Evolutionary conservation across 352 stramenopile species (phyloP).

Genomic region (Aphanomyces euteiches): DNA sequence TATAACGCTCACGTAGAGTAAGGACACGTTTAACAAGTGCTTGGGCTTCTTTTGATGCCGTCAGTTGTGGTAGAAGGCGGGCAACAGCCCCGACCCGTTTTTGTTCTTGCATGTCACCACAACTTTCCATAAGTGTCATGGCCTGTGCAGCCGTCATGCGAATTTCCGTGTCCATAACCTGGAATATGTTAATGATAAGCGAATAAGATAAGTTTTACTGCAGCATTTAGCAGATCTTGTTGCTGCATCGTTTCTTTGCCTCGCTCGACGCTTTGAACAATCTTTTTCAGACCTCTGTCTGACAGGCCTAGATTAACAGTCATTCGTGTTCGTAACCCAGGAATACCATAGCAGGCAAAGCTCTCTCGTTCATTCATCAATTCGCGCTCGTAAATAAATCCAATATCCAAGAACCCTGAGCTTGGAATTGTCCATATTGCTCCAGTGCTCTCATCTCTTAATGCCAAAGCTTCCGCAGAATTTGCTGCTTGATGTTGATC

Average conservation of each 20-base stretch:
- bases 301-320: slow-evolving; percentile 53
- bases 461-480: slow-evolving; percentile 18
- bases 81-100: slow-evolving; percentile 55
- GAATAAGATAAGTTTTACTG: slow-evolving; percentile 36
- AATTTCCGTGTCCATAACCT: slow-evolving; percentile 64
- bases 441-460: slow-evolving; percentile 55
- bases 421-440: slow-evolving; percentile 62
- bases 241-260: slow-evolving; percentile 59
- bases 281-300: slow-evolving; percentile 55
- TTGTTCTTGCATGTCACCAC: slow-evolving; percentile 53
- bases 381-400: slow-evolving; percentile 78
- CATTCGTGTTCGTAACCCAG: slow-evolving; percentile 46
- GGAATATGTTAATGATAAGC: not conserved
- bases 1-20: slow-evolving; percentile 61
- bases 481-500: slow-evolving; percentile 11
- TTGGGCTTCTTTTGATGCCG: slow-evolving; percentile 74
- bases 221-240: slow-evolving; percentile 71
- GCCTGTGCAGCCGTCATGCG: slow-evolving; percentile 75
- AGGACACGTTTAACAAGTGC: slow-evolving; percentile 62
- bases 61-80: slow-evolving; percentile 78
- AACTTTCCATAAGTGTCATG: slow-evolving; percentile 72
- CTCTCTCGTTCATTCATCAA: slow-evolving; percentile 38
- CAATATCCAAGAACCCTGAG: slow-evolving; percentile 56
- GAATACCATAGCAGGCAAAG: slow-evolving; percentile 15
- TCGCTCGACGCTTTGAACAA: slow-evolving; percentile 63